phyloP scores from a whole-genome alignment of 176 grass and related monocot species.

The Poa annua region DNA sequence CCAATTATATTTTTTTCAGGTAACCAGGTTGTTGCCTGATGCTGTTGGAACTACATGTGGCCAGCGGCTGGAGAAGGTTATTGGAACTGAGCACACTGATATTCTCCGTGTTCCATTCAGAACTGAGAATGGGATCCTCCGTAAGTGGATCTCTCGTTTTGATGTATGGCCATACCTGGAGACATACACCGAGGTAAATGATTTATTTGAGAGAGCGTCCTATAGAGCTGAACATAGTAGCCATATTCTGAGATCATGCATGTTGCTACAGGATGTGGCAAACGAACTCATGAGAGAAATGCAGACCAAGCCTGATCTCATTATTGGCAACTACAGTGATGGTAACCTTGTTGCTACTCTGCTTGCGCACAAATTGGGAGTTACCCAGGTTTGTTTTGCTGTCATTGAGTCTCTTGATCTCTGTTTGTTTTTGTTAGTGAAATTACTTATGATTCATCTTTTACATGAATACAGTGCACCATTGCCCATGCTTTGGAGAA shows the following conservation, averaged over 20 bases:
- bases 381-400: constrained; percentile 74
- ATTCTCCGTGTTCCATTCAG: constrained; percentile 95
- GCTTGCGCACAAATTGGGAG: constrained; percentile 87
- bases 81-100: constrained; percentile 84
- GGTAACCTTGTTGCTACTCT: constrained; percentile 93
- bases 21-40: constrained; percentile 96
- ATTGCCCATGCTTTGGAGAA: constrained; percentile 99
- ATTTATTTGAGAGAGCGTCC: background rate
- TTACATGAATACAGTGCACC: constrained; percentile 61
- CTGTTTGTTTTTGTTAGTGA: background rate
- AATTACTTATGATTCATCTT: constrained; percentile 30
- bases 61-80: constrained; percentile 83
- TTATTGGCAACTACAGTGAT: constrained; percentile 98
- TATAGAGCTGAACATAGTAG: background rate
- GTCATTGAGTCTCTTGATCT: background rate
- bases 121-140: constrained; percentile 76
- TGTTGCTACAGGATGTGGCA: constrained; percentile 74
- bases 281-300: constrained; percentile 83
- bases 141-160: constrained; percentile 98
- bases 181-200: constrained; percentile 81
- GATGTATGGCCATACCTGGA: constrained; percentile 99
- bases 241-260: constrained; percentile 31
- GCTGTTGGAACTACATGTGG: constrained; percentile 93
- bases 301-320: constrained; percentile 89
- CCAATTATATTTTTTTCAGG: constrained; percentile 52